Evolutionary conservation across 2,329 filamentous ascomycete species (phyloP), one percentile per base, ranked within the genome.

Genomic region (Colletotrichum eleusines): DNA sequence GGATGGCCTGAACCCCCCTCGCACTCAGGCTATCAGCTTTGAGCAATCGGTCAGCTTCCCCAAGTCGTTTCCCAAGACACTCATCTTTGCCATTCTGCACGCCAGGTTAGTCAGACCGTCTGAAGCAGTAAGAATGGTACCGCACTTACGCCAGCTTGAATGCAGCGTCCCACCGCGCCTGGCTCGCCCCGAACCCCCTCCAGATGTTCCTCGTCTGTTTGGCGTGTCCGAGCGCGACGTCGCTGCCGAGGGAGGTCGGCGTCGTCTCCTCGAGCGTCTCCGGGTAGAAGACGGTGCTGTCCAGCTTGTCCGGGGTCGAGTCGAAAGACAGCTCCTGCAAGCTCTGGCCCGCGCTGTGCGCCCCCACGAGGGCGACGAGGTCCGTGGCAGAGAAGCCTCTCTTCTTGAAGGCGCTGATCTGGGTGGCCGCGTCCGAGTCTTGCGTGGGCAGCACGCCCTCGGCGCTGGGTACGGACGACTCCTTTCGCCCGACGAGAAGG

Each of bases 41-140:
- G 65, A 67, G 23, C 65, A 63, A 50, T 67, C 65, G 14, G 65
- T 31, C n/a, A 67, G 65, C 40, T 63, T 67, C 6, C 65, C 50
- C 31, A 63, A 14, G 42, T 67, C 58, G n/a, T 63, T 67, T 11
- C 64, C 64, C 50, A 67, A 55, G 31, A 67, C 63, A n/a, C 50
- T 63, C 65, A 67, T 67, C 51, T 63, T 67, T 1, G 20, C 58
- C 65, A 67, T 63, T 1, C 58, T 67, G 11, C 16, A 1, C 23
- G 12, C 6, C 18, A 48, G 9, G 20, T 67, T 16, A 67, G 58
- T 33, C 2, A 26, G 23, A 9, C 7, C 18, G 7, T 63, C 4
- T 3, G 12, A 2, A 3, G 16, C 16, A 16, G 31, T 12, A 23
- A 7, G 3, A 48, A 6, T 48, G 3, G 16, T 4, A 1, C 3